These are phyloP conservation scores for Rosellinia necatrix DNA, from an alignment of 2,329 filamentous ascomycete species.

Conservation along the genomic window DNA sequence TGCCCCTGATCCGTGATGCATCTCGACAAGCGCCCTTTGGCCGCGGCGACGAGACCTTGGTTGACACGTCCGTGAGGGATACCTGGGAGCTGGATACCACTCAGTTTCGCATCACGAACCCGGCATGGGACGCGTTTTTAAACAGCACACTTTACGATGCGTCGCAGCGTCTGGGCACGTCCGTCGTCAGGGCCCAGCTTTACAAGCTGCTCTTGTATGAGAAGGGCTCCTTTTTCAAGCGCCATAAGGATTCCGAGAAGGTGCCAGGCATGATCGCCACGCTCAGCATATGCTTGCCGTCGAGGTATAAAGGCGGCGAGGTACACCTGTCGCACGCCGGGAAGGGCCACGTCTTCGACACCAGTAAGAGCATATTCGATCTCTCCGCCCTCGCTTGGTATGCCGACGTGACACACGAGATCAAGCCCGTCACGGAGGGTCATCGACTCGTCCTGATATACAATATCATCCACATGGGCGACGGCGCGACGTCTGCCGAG, in stretches of 20 bases:
- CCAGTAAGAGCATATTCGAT: slow-evolving; percentile 31
- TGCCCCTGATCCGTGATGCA: slow-evolving; percentile 31
- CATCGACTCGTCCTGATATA: slow-evolving; percentile 20
- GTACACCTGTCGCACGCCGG: slow-evolving; percentile 45
- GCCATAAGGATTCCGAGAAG: slow-evolving; percentile 52
- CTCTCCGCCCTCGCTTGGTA: slow-evolving; percentile 37
- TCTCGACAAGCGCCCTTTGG: slow-evolving; percentile 44
- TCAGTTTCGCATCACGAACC: slow-evolving; percentile 45
- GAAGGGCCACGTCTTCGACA: slow-evolving; percentile 40
- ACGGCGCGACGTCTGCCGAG: slow-evolving; percentile 1
- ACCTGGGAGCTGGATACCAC: slow-evolving; percentile 45
- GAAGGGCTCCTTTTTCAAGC: slow-evolving; percentile 51
- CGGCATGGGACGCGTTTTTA: slow-evolving; percentile 42
- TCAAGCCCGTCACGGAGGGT: slow-evolving; percentile 10
- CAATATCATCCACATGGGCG: slow-evolving; percentile 14
- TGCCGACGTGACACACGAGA: slow-evolving; percentile 12
- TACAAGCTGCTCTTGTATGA: slow-evolving; percentile 54
- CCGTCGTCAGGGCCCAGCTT: slow-evolving; percentile 37
- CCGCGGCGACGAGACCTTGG: slow-evolving; percentile 43
- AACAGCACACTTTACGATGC: slow-evolving; percentile 33
- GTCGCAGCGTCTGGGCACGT: slow-evolving; percentile 38
- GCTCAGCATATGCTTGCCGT: slow-evolving; percentile 51
- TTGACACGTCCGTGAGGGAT: slow-evolving; percentile 45
- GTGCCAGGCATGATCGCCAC: slow-evolving; percentile 52
- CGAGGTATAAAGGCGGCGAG: slow-evolving; percentile 49